Conservation (phyloP, 495 filamentous ascomycete species). For the Hypoxylon trugodes region DNA sequence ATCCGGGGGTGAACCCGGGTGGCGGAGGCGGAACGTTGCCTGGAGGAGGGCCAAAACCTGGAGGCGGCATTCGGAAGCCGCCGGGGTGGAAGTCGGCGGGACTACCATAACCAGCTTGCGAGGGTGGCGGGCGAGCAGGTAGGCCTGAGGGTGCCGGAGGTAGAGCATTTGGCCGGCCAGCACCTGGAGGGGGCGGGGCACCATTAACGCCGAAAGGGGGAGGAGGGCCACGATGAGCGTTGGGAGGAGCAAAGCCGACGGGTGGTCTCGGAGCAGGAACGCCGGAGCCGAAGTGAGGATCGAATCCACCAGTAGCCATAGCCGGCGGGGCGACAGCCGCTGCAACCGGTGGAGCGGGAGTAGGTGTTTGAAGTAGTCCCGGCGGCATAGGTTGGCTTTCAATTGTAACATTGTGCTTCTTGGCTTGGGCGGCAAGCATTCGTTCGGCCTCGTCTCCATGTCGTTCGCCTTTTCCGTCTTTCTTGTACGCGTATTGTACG, state of each 20-base stretch:
- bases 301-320: slow-evolving; percentile 44
- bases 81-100: slow-evolving; percentile 70
- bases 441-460: slow-evolving; percentile 96
- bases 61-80: slow-evolving; percentile 51
- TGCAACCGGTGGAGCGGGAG: slow-evolving; percentile 41
- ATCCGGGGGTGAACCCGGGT: slow-evolving; percentile 58
- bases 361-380: slow-evolving; percentile 56
- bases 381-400: slow-evolving; percentile 70
- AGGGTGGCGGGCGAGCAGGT: slow-evolving; percentile 81
- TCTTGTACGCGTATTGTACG: slow-evolving; percentile 99
- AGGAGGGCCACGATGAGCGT: slow-evolving; percentile 57
- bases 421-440: slow-evolving; percentile 89
- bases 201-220: slow-evolving; percentile 46
- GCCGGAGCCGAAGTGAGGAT: slow-evolving; percentile 35
- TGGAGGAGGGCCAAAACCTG: slow-evolving; percentile 64
- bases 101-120: slow-evolving; percentile 78
- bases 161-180: slow-evolving; percentile 46
- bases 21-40: slow-evolving; percentile 50
- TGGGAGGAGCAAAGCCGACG: slow-evolving; percentile 42
- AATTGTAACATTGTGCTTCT: slow-evolving; percentile 89
- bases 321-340: slow-evolving; percentile 38
- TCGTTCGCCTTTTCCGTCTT: slow-evolving; percentile 96
- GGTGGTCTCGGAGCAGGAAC: slow-evolving; percentile 43
- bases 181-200: slow-evolving; percentile 38
- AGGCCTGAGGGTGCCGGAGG: slow-evolving; percentile 77